Evolutionary conservation across 371 early-diverging fungal species (phyloP).

Genomic region (Synchytrium microbalum): DNA sequence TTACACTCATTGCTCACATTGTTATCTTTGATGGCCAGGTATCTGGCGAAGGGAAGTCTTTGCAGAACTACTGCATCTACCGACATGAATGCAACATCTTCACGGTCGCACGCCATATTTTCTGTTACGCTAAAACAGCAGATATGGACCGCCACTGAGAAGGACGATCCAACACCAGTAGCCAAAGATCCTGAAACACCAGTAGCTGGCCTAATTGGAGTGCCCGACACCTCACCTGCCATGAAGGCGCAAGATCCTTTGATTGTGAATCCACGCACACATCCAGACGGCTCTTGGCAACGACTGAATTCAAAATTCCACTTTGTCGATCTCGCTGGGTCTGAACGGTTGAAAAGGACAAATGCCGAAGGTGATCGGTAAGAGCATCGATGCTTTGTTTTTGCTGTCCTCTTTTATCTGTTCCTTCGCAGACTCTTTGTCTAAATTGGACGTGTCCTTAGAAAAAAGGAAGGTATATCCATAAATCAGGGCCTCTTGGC

Average conservation of each 20-base stretch:
- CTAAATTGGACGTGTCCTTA: too few species aligned
- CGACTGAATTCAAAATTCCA: constrained; percentile 78
- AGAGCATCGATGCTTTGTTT: too few species aligned
- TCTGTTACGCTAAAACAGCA: constrained; percentile 64
- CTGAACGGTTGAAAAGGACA: constrained; percentile 95
- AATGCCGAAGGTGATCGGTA: constrained; percentile 89
- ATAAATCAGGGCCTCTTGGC: constrained; percentile 98
- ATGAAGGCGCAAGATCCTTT: not conserved
- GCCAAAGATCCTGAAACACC: not conserved
- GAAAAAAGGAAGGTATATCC: constrained; percentile 88
- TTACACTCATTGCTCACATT: too few species aligned
- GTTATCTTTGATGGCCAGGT: too few species aligned
- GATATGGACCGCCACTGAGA: constrained; percentile 7
- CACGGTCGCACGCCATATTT: constrained; percentile 97
- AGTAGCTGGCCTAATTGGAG: not conserved
- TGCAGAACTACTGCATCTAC: constrained; percentile 56
- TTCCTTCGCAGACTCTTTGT: too few species aligned
- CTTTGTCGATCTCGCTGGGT: constrained; percentile 99
- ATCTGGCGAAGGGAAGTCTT: not conserved
- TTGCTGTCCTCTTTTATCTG: too few species aligned
- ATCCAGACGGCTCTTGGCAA: constrained; percentile 21
- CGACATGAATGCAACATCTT: constrained; percentile 94
- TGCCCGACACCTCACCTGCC: constrained; percentile 2
- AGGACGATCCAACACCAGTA: not conserved
- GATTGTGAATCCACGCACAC: constrained; percentile 11